Evolutionary conservation across 2,329 filamentous ascomycete genomes (phyloP).

Genomic region (Botrytis cinerea): DNA sequence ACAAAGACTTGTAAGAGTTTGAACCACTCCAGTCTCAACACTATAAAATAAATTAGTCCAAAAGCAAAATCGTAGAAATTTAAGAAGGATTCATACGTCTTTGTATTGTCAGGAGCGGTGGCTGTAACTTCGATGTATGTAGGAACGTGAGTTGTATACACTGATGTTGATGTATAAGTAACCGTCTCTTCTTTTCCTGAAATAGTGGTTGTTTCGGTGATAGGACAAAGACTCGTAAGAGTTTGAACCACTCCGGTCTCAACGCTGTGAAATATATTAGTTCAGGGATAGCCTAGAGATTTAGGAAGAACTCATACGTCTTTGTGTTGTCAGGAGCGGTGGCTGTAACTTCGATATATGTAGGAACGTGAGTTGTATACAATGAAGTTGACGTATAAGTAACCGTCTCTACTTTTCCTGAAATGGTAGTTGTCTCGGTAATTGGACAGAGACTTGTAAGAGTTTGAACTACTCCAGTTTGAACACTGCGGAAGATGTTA

Average conservation of each 20-base stretch:
- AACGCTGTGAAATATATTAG: not conserved
- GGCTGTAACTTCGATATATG: conserved; percentile 18
- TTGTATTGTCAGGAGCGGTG: not conserved
- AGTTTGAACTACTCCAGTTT: conserved; percentile 11
- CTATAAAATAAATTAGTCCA: conserved; percentile 7
- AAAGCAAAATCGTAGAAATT: too few species aligned
- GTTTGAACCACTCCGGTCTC: conserved; percentile 10
- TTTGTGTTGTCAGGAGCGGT: not conserved
- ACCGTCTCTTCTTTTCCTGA: conserved; percentile 17
- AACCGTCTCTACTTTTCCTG: not conserved
- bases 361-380: conserved; percentile 13
- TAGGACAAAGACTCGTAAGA: conserved; percentile 41
- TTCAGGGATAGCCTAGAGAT: not conserved
- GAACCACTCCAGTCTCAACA: conserved; percentile 2
- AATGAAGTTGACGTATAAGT: conserved; percentile 16
- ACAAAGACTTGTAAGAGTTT: conserved; percentile 36
- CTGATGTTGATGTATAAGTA: conserved; percentile 14
- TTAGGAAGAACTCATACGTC: not conserved
- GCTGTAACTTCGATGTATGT: conserved; percentile 19
- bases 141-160: conserved; percentile 10
- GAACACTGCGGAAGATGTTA: conserved; percentile 10
- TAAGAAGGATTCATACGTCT: not conserved
- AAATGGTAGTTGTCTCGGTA: conserved; percentile 26
- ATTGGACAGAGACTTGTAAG: conserved; percentile 41
- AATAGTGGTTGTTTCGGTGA: conserved; percentile 28